Percentiles rank a stretch among this genome's conserved stretches.
Evolutionary conservation across 768 basidiomycete species (phyloP).

Genomic region (Fistulinella prunicolor): DNA sequence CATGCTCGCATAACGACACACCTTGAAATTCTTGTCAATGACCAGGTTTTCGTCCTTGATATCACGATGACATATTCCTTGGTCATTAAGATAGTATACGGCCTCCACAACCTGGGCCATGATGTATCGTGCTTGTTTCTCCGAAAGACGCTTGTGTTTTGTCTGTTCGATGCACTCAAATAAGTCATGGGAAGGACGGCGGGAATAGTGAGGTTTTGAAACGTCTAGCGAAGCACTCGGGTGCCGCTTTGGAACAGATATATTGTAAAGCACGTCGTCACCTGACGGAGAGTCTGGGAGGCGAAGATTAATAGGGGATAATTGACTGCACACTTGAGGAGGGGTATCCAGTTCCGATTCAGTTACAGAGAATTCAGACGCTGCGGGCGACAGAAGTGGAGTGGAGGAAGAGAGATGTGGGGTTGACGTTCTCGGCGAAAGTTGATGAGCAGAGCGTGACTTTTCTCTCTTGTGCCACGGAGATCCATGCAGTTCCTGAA

Average conservation of each 20-base stretch:
- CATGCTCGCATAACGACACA: constrained; percentile 23
- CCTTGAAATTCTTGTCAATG: constrained; percentile 70
- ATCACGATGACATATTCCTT: constrained; percentile 91
- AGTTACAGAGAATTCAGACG: constrained; percentile 44
- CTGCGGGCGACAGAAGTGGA: constrained; percentile 57
- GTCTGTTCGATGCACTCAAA: constrained; percentile 95
- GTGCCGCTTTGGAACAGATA: constrained; percentile 11
- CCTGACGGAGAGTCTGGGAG: constrained; percentile 12
- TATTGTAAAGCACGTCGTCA: constrained; percentile 7
- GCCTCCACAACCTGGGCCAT: constrained; percentile 88
- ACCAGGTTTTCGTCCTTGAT: constrained; percentile 96
- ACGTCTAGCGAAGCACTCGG: constrained; percentile 10
- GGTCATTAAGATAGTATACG: constrained; percentile 73
- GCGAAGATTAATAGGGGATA: constrained; percentile 21
- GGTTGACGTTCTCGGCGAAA: constrained; percentile 26
- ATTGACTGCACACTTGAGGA: constrained; percentile 28
- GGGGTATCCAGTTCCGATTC: constrained; percentile 47
- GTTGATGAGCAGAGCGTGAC: constrained; percentile 25
- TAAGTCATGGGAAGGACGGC: constrained; percentile 84
- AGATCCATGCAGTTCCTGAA: constrained; percentile 90
- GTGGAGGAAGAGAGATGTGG: constrained; percentile 35
- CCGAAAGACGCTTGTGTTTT: constrained; percentile 72
- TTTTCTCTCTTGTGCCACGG: constrained; percentile 67
- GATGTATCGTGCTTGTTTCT: constrained; percentile 75
- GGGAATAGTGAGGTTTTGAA: constrained; percentile 46